Percentiles rank a stretch among this genome's conserved stretches.
These are phyloP conservation scores for Cyberlindnera mycetangii DNA, from an alignment of 805 yeast species.

Conservation along the genomic window DNA sequence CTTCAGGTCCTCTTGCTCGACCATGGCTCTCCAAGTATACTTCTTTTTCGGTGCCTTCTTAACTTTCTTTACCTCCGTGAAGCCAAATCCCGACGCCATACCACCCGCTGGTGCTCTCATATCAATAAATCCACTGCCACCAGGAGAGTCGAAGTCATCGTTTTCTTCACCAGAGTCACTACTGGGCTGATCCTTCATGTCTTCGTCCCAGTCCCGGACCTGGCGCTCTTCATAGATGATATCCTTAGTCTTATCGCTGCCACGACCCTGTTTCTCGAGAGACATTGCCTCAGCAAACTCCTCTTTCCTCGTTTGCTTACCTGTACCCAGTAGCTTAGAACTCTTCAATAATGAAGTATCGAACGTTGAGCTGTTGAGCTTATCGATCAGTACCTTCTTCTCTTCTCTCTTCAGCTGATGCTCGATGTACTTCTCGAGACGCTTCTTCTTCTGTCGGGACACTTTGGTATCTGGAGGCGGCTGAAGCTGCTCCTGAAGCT, in stretches of 20 bases:
- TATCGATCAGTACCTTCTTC: constrained; percentile 70
- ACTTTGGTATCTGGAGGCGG: constrained; percentile 66
- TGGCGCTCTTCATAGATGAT: constrained; percentile 69
- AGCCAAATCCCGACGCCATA: constrained; percentile 68
- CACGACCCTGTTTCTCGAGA: constrained; percentile 70
- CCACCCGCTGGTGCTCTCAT: constrained; percentile 65
- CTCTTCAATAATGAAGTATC: constrained; percentile 71
- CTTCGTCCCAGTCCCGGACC: constrained; percentile 58
- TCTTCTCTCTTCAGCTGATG: constrained; percentile 89
- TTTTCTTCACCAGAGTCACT: constrained; percentile 25
- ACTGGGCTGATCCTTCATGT: constrained; percentile 28
- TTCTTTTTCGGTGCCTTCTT: constrained; percentile 45
- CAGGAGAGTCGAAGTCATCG: constrained; percentile 18
- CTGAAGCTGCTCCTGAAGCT: constrained; percentile 53
- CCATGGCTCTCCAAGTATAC: constrained; percentile 71
- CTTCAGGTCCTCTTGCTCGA: constrained; percentile 46
- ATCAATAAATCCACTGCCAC: constrained; percentile 60
- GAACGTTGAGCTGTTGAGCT: constrained; percentile 57
- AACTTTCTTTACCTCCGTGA: constrained; percentile 51
- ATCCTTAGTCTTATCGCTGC: constrained; percentile 55
- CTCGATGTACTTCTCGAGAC: constrained; percentile 89
- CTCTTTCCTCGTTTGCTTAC: constrained; percentile 63
- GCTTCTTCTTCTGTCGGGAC: constrained; percentile 65
- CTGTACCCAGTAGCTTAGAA: constrained; percentile 76
- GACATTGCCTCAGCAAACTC: constrained; percentile 71